Percentiles rank a stretch among this genome's conserved stretches.
phyloP scores from a whole-genome alignment of 495 filamentous ascomycete genomes.

The Penicillium parvum region DNA sequence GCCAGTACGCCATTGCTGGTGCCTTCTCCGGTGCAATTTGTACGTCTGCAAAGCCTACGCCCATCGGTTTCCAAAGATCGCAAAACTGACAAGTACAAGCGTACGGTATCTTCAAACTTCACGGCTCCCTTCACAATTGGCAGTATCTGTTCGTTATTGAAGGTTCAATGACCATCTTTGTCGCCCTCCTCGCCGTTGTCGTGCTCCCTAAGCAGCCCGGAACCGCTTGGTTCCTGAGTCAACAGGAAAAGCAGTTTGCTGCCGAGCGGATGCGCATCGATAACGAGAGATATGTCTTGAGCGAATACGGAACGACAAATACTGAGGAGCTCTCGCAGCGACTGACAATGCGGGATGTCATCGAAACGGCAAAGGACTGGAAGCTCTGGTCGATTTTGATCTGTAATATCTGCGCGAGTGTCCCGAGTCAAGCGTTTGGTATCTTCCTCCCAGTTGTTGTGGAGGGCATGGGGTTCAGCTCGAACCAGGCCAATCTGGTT shows the following conservation, averaged over 20 bases:
- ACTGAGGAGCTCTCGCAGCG: slow-evolving; percentile 2
- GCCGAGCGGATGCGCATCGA: slow-evolving; percentile 31
- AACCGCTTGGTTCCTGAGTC: slow-evolving; percentile 52
- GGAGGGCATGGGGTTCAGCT: slow-evolving; percentile 21
- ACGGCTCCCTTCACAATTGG: slow-evolving; percentile 29
- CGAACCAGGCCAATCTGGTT: slow-evolving; percentile 12
- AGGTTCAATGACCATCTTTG: slow-evolving; percentile 40
- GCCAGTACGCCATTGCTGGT: slow-evolving; percentile 55
- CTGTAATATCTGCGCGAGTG: slow-evolving; percentile 51
- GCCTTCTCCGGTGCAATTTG: slow-evolving; percentile 32
- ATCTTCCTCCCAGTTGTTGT: slow-evolving; percentile 54
- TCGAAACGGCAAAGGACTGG: slow-evolving; percentile 46
- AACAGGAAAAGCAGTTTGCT: slow-evolving; percentile 41
- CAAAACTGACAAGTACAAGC: background rate
- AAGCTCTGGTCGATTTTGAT: slow-evolving; percentile 49
- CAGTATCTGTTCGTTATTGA: slow-evolving; percentile 56
- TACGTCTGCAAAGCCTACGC: background rate
- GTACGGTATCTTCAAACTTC: background rate
- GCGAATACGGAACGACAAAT: background rate
- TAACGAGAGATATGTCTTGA: slow-evolving; percentile 3
- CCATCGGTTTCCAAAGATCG: background rate
- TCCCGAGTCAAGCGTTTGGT: slow-evolving; percentile 49
- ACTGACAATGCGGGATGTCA: slow-evolving; percentile 41
- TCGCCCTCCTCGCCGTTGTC: slow-evolving; percentile 44
- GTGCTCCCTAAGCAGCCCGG: slow-evolving; percentile 49